A percentile compares a stretch with the other conserved stretches of the same genome.
These are phyloP conservation scores for Polygonum maritimum DNA, from an alignment of 148 eudicot genomes.

Conservation along the genomic window DNA sequence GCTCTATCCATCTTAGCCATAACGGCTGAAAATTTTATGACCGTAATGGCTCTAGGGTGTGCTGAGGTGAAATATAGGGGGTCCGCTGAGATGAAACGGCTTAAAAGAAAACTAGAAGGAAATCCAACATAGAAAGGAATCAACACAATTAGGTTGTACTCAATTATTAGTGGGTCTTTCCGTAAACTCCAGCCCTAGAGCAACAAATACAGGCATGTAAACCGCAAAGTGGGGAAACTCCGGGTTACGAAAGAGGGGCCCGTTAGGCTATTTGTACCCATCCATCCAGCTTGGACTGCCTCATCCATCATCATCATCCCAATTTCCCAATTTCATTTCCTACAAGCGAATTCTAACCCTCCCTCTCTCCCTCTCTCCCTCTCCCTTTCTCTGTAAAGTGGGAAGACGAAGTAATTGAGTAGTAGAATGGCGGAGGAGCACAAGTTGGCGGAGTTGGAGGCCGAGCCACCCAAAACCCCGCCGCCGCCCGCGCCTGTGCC, in stretches of 20 bases:
- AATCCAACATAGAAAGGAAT: neutral
- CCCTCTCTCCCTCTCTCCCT: neutral
- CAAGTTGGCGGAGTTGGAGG: neutral
- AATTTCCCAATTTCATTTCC: neutral
- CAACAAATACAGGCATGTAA: neutral
- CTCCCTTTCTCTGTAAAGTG: neutral
- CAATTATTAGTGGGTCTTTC: neutral
- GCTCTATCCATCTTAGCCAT: too few species aligned
- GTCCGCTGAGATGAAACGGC: too few species aligned
- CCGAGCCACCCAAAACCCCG: neutral
- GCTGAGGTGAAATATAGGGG: too few species aligned
- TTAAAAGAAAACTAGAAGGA: neutral
- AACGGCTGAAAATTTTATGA: too few species aligned
- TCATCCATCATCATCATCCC: neutral
- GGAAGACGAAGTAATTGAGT: too few species aligned
- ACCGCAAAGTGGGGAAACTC: neutral
- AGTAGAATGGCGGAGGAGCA: slow-evolving; percentile 1
- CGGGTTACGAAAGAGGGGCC: neutral
- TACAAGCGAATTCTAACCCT: neutral
- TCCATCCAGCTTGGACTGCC: neutral
- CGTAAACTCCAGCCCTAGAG: neutral
- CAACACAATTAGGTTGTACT: neutral
- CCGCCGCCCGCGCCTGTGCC: neutral
- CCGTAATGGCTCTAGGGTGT: too few species aligned
- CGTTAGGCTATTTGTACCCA: slow-evolving; percentile 4